Conservation (phyloP, 2,329 filamentous ascomycete species). For the Nakataea oryzae region DNA sequence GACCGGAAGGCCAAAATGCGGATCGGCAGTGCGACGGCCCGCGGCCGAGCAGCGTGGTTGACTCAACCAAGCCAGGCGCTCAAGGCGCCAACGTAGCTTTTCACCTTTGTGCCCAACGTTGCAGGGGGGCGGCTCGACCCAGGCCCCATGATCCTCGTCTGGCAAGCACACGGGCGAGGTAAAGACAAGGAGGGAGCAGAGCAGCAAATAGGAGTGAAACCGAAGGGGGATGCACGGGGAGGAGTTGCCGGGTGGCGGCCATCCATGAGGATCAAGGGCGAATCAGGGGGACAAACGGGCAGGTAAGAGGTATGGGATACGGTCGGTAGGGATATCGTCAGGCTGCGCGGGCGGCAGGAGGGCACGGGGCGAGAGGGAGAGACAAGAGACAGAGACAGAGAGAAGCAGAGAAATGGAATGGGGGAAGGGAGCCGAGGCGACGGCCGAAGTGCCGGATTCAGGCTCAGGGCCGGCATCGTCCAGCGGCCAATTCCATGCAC, state of each 20-base stretch:
- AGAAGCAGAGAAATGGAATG: neutral
- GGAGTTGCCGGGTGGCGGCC: too few species aligned
- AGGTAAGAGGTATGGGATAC: neutral
- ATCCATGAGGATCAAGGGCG: neutral
- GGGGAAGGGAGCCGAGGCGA: neutral
- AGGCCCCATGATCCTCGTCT: neutral
- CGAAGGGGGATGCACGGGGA: neutral
- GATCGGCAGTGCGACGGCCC: conserved; percentile 1
- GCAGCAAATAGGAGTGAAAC: neutral
- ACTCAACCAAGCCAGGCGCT: neutral
- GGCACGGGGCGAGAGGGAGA: neutral
- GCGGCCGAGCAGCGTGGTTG: neutral
- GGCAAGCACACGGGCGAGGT: neutral
- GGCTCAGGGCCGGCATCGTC: neutral
- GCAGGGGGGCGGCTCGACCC: neutral
- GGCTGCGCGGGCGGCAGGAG: neutral
- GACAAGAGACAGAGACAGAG: neutral
- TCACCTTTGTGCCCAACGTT: neutral
- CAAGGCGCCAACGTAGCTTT: neutral
- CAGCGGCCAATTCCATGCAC: neutral
- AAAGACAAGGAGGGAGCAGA: neutral
- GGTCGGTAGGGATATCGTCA: too few species aligned
- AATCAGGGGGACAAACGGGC: neutral
- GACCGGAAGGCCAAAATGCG: neutral
- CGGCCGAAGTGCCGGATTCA: too few species aligned